These are phyloP conservation scores for Lenzites betulinus DNA, from an alignment of 768 basidiomycete species.

Conservation along the genomic window DNA sequence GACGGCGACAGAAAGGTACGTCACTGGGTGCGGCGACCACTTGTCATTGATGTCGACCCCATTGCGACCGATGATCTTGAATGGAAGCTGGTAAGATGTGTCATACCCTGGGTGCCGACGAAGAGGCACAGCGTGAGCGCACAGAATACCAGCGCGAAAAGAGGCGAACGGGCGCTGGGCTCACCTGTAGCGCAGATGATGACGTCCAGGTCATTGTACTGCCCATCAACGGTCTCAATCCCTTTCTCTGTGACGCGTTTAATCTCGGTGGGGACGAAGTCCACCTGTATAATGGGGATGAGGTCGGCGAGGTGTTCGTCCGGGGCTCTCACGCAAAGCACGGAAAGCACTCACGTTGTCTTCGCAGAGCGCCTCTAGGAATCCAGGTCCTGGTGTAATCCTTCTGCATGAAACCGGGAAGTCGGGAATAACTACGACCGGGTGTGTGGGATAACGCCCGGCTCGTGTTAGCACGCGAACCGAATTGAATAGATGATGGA, in stretches of 20 bases:
- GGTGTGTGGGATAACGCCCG: no score
- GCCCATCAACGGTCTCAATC: constrained; percentile 57
- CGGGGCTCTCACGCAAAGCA: no score
- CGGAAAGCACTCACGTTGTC: constrained; percentile 48
- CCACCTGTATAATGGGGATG: constrained; percentile 40
- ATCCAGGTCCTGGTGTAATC: constrained; percentile 69
- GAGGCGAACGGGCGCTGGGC: no score
- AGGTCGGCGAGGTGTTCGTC: no score
- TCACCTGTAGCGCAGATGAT: constrained; percentile 65
- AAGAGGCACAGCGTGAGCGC: no score
- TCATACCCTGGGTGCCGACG: constrained; percentile 62
- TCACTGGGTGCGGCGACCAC: constrained; percentile 54
- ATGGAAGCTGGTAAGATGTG: constrained; percentile 48
- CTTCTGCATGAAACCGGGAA: constrained; percentile 62
- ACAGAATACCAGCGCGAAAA: no score
- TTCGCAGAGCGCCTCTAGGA: constrained; percentile 63
- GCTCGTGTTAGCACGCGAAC: no score
- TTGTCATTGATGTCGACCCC: constrained; percentile 55
- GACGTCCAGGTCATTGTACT: constrained; percentile 55
- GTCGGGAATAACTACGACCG: constrained; percentile 53
- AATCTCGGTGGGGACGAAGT: constrained; percentile 54
- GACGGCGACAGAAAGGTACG: constrained; percentile 60
- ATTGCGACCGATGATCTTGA: constrained; percentile 54
- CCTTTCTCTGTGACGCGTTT: constrained; percentile 53
- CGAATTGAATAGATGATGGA: no score